Base-by-base conservation (phyloP, 805 yeast genomes). In the Metschnikowia arizonensis region DNA sequence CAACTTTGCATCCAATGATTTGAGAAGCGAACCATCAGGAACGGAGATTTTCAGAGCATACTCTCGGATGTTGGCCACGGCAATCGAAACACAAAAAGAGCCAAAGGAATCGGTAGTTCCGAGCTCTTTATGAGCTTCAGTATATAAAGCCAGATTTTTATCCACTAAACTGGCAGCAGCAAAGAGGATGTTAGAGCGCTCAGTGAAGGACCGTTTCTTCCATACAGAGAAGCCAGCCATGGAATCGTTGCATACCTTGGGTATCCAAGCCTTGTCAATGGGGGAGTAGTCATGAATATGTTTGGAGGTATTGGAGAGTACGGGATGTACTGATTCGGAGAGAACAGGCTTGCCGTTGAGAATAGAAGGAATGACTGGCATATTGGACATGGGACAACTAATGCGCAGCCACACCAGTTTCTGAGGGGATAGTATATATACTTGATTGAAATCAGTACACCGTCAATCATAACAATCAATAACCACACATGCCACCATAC, bases 141-240 rank as follows among this genome's bases (percentile, higher is more conserved):
- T 32, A 28, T 44, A 50, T 15, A 28, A 15, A 3, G 42, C 30
- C 18, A 29, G 15, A 54, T 48, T 30, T 18, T 50, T 44, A 8
- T 35, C 45, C 8, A 66, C 33, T 7, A 55, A 15, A 5, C 42
- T 45, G 3, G 54, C 50, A 2, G 59, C 62, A 4, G 45, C 48
- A 24, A 47, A 30, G n/a, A 66, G 51, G 4, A 67, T 53, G 7
- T 40, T 38, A 3, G 56, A 33, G 19, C 60, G 54, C 12, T 62
- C 58, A 1, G 30, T n/a, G 15, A 40, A 46, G 1, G 57, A 36
- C 14, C 46, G 43, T 4, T 33, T 9, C 10, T 55, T 47, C 72
- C 72, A 66, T 33, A 50, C 48, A 7, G 47, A 42, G 36, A 63
- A 63, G 5, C 71, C 72, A 6, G 39, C 17, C 28, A 55, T 38